These are phyloP conservation scores for Friedmanniomyces simplex DNA, from an alignment of 495 filamentous ascomycete genomes.

Conservation along the genomic window DNA sequence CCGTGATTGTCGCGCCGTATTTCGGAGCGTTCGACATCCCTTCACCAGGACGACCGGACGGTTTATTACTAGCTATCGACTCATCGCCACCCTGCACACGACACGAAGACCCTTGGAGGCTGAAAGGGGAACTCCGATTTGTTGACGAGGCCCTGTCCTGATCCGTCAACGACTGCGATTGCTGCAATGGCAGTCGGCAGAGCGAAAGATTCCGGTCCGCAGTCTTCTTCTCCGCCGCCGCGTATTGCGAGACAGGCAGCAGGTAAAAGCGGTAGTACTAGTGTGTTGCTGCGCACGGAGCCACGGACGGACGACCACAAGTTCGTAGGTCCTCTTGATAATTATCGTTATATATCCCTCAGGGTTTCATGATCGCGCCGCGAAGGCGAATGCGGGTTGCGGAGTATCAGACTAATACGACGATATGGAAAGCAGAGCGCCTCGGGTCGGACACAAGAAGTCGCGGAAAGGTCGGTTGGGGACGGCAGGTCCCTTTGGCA, in stretches of 20 bases:
- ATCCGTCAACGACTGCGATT: background rate
- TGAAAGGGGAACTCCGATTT: background rate
- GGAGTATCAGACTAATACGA: background rate
- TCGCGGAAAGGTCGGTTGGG: conserved; percentile 8
- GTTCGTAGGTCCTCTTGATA: conserved; percentile 7
- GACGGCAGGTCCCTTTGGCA: background rate
- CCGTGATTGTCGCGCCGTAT: background rate
- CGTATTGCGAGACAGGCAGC: background rate
- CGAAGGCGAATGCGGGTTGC: conserved; percentile 1
- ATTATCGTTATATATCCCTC: background rate
- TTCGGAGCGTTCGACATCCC: background rate
- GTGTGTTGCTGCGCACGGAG: background rate
- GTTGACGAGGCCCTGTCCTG: background rate
- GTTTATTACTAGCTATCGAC: background rate
- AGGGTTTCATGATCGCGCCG: background rate
- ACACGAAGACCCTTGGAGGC: background rate
- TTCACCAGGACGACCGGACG: background rate
- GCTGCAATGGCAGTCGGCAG: conserved; percentile 1
- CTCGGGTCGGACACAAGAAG: conserved; percentile 21
- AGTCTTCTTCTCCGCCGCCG: background rate
- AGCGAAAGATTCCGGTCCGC: conserved; percentile 1
- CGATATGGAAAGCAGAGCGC: conserved; percentile 15
- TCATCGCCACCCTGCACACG: background rate
- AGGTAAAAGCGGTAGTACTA: background rate
- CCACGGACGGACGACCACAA: background rate